A percentile compares a stretch with the other conserved stretches of the same genome.
Conservation (phyloP, 1,284 basidiomycete genomes). For the Puccinia novopanici region DNA sequence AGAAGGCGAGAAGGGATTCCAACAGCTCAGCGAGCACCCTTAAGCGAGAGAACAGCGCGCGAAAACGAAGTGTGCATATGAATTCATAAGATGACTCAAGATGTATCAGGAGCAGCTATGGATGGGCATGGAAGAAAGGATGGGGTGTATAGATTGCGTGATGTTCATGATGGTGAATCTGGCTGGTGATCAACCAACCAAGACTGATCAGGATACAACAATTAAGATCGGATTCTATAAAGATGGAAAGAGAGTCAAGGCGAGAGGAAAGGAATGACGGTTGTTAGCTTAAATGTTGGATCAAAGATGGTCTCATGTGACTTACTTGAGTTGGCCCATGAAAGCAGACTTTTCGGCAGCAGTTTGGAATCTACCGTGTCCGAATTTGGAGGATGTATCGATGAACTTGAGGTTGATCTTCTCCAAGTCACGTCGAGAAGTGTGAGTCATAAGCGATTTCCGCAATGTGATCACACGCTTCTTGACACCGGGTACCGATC, state of each 20-base stretch:
- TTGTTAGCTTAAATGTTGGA: neutral
- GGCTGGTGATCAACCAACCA: neutral
- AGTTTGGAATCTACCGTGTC: slow-evolving; percentile 60
- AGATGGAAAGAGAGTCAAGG: neutral
- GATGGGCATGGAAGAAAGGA: neutral
- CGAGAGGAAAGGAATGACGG: neutral
- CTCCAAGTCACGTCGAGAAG: slow-evolving; percentile 82
- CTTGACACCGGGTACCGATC: slow-evolving; percentile 89
- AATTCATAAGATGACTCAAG: neutral
- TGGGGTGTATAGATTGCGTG: neutral
- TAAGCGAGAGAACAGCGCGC: no score
- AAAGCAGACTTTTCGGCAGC: slow-evolving; percentile 47
- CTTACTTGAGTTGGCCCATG: slow-evolving; percentile 51
- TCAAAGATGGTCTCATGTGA: neutral
- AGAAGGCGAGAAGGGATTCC: no score
- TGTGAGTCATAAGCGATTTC: slow-evolving; percentile 75
- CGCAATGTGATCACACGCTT: slow-evolving; percentile 95
- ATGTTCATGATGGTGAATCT: neutral
- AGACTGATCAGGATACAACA: neutral
- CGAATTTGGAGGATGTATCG: slow-evolving; percentile 94
- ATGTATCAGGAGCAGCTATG: neutral
- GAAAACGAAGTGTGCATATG: no score
- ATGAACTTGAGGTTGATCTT: slow-evolving; percentile 98
- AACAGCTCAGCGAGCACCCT: no score
- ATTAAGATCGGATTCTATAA: neutral